Percentiles rank a stretch among this genome's conserved stretches.
phyloP scores from a whole-genome alignment of 805 yeast genomes.

The Yarrowia sp. region DNA sequence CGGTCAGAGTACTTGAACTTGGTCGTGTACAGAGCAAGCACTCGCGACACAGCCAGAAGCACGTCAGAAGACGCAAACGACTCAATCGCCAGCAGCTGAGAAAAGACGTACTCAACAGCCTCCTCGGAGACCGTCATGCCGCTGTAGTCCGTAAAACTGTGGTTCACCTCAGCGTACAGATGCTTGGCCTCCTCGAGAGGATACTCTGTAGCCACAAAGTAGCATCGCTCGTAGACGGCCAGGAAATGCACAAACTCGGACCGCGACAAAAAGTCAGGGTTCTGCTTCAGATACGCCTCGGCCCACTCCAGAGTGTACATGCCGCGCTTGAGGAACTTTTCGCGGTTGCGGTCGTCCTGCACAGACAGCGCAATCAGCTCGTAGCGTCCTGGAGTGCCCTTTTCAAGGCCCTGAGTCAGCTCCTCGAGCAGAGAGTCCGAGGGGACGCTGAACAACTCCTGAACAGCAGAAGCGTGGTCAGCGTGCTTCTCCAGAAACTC shows the following conservation, averaged over 20 bases:
- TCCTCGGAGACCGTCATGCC: neutral
- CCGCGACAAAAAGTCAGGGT: constrained; percentile 6
- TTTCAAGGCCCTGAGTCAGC: neutral
- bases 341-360: constrained; percentile 12
- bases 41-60: constrained; percentile 48
- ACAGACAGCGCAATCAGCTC: constrained; percentile 2
- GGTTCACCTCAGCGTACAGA: constrained; percentile 3
- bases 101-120: constrained; percentile 10
- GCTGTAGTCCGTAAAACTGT: neutral
- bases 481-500: constrained; percentile 21
- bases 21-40: constrained; percentile 54
- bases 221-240: constrained; percentile 14
- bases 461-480: constrained; percentile 14
- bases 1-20: constrained; percentile 43
- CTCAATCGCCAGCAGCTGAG: neutral
- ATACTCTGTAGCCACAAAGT: neutral
- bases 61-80: neutral
- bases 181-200: constrained; percentile 5
- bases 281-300: neutral
- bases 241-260: constrained; percentile 24
- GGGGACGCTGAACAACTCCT: constrained; percentile 9
- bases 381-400: constrained; percentile 11
- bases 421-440: neutral
- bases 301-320: constrained; percentile 22
- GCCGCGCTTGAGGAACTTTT: neutral